A percentile compares a stretch with the other conserved stretches of the same genome.
Conservation (phyloP, 176 grass and related monocot species). For the Aegilops umbellulata region DNA sequence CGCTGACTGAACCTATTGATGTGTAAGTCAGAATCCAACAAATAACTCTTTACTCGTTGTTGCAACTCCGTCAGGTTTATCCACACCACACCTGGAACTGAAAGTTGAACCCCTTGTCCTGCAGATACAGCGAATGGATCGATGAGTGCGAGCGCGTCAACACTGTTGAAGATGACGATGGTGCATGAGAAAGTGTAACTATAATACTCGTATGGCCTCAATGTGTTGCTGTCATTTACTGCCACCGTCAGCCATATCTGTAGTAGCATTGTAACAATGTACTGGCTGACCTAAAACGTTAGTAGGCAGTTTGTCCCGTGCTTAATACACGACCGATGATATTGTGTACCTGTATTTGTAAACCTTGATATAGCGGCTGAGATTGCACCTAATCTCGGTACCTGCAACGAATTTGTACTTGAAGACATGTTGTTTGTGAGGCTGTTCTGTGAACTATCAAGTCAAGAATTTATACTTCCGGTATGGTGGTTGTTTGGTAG, state of each 20-base stretch:
- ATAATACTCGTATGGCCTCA: not conserved
- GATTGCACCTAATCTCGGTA: not conserved
- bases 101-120: not conserved
- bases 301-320: conserved; percentile 20
- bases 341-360: not conserved
- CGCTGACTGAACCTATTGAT: conserved; percentile 70
- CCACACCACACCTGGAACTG: not conserved
- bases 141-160: conserved; percentile 77
- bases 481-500: not conserved
- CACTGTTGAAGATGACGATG: conserved; percentile 64
- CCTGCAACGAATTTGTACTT: not conserved
- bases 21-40: conserved; percentile 44
- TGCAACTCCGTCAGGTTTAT: not conserved
- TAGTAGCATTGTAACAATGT: not conserved
- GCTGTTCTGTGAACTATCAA: too few relatives aligned
- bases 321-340: not conserved
- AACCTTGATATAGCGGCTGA: not conserved
- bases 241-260: conserved; percentile 27
- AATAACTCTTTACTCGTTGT: not conserved
- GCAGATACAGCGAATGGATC: conserved; percentile 86
- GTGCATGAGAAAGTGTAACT: conserved; percentile 23
- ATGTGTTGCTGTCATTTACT: not conserved
- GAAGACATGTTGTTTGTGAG: too few relatives aligned
- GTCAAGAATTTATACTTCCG: not conserved
- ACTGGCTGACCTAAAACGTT: conserved; percentile 8